Conservation (phyloP, 371 early-diverging fungal genomes). For the Rhizomucor pusillus region DNA sequence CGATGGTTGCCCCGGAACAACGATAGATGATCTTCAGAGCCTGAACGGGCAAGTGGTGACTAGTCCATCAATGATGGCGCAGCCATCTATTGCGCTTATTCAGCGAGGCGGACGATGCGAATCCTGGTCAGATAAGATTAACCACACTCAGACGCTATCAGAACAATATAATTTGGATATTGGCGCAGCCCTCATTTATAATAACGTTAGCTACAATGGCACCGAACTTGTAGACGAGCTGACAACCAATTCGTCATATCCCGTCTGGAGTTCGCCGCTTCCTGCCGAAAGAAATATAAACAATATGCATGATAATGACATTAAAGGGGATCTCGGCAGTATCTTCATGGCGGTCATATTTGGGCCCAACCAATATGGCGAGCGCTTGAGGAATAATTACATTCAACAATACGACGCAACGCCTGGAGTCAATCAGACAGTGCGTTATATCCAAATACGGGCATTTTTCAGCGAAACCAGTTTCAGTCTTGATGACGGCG, state of each 20-base stretch:
- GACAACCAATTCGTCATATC: conserved; percentile 18
- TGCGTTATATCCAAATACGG: neutral
- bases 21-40: conserved; percentile 8
- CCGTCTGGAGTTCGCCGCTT: conserved; percentile 16
- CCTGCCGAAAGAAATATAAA: conserved; percentile 25
- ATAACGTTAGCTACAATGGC: conserved; percentile 19
- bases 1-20: conserved; percentile 7
- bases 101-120: conserved; percentile 21
- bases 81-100: conserved; percentile 28
- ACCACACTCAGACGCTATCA: conserved; percentile 19
- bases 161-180: conserved; percentile 17
- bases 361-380: conserved; percentile 21
- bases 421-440: neutral
- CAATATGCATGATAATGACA: conserved; percentile 32
- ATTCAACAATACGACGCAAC: conserved; percentile 1
- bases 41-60: conserved; percentile 10
- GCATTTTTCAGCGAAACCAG: conserved; percentile 1
- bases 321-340: conserved; percentile 8
- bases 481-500: neutral
- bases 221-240: conserved; percentile 5
- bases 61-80: conserved; percentile 11
- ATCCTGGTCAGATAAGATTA: conserved; percentile 36
- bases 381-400: neutral
- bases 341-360: conserved; percentile 30
- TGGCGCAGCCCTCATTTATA: conserved; percentile 28